Base-by-base conservation (phyloP, 768 basidiomycete species). In the Panus rudis region DNA sequence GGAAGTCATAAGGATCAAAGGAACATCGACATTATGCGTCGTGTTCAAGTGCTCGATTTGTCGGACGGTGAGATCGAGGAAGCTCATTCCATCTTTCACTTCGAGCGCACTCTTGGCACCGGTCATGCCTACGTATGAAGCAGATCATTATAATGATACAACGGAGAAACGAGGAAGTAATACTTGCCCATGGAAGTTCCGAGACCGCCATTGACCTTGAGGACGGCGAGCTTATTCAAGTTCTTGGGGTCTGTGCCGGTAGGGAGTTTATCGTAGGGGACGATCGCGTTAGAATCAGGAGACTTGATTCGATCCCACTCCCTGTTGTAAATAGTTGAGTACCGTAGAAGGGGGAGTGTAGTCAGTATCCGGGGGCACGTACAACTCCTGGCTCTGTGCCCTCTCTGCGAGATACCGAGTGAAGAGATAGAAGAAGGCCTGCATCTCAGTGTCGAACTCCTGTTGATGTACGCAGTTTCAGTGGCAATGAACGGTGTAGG, bases 1-100 rank as follows among this genome's bases (percentile, higher is more conserved):
- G 43, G 91, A 94, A 59, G 92, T 96, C 94, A 96, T 94, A 59
- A 97, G 80, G 68, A 96, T 86, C 63, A 96, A 84, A n/a, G 91
- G 92, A 34, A 94, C 89, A 66, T 96, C 85, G 65, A 89, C 84
- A 50, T 78, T 78, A 59, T 78, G 71, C 38, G 79, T 76, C 41
- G 81, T 85, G 74, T 93, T 92, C 60, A 94, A 81, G 63, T 94
- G 89, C 73, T 96, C 91, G 57, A 97, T 92, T 68, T 96, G 92
- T 52, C 90, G 78, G 35, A 97, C 90, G 43, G 80, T 85, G 50
- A 97, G 76, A 64, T 97, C 93, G 49, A 97, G 79, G 79, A 96
- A 97, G 40, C 87, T 93, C 92, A 94, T 92, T 62, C 91, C 92
- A 55, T 96, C 86, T 68, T 94, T 86, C 68, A 94, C 92, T 59